A percentile compares a stretch with the other conserved stretches of the same genome.
Evolutionary conservation across 2,329 filamentous ascomycete genomes (phyloP).

Genomic region (Botryotinia narcissicola): DNA sequence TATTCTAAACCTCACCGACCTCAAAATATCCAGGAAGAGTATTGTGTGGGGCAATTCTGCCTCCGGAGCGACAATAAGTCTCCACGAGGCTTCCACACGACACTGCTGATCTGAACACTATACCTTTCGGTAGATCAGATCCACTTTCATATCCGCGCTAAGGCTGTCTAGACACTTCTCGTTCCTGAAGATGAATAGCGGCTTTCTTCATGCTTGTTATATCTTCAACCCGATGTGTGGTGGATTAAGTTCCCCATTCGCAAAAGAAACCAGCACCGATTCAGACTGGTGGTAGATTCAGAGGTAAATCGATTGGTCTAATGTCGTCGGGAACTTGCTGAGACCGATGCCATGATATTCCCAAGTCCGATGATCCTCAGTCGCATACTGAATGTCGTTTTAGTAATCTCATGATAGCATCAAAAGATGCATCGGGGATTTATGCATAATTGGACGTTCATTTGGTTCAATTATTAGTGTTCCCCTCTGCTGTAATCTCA

Average conservation of each 20-base stretch:
- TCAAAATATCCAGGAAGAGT: background rate
- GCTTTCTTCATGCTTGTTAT: background rate
- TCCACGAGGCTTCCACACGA: background rate
- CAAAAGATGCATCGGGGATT: background rate
- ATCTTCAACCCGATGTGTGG: background rate
- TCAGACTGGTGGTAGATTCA: background rate
- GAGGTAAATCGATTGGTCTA: background rate
- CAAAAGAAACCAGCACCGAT: background rate
- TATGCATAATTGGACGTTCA: background rate
- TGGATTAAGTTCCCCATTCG: background rate
- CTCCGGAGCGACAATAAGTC: background rate
- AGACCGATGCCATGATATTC: background rate
- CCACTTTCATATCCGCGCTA: background rate
- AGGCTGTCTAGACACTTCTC: background rate
- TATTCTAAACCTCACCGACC: background rate
- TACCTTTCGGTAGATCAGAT: background rate
- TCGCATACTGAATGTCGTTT: background rate
- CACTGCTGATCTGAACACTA: background rate
- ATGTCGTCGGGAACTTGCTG: background rate
- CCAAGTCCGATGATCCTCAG: background rate
- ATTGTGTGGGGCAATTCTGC: background rate
- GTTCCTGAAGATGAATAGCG: background rate
- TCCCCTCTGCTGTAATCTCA: background rate
- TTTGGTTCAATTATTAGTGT: background rate
- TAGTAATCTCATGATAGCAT: background rate